Evolutionary conservation across 2,329 filamentous ascomycete genomes (phyloP), one percentile per base, ranked within the genome.

Genomic region (Pseudogymnoascus destructans): DNA sequence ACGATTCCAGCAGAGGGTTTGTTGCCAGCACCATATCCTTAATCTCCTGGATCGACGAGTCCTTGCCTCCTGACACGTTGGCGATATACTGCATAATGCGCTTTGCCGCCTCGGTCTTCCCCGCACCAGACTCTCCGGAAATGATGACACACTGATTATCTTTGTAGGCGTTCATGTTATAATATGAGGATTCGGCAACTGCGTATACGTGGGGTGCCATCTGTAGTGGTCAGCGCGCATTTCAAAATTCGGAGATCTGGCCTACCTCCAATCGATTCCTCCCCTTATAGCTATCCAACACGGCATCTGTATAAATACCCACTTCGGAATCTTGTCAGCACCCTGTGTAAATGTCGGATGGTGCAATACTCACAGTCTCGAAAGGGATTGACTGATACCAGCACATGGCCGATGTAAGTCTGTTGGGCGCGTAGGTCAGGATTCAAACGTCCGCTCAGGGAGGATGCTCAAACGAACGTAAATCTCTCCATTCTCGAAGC

Each of bases 141-240:
- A 98, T 98, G 73, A 98, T 98, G 65, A 98, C 92, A 75, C 93
- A 97, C 73, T 98, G 93, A 75, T 97, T 97, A 66, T 97, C 93
- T 69, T 89, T 89, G 78, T 98, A 98, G 52, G 91, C 92, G 73
- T 97, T 97, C 93, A 98, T 97, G 77, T 98, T 97, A 77, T 97
- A 97, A 77, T 98, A 98, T 58, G 91, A 74, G 6, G 92, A 87
- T 74, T 98, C 93, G 69, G 93, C 93, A 68, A 98, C 93, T 61
- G 90, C 92, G 71, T 96, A 98, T 65, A 98, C 93, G 73, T 98
- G 93, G 7, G 93, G 93, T 25, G 90, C 87, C 75, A 89, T 84
- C 75, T 67, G 67, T 58, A 21, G 17, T 17, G 40, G 21, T 64
- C 21, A 66, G 63, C 56, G 59, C 35, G 36, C 32, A 38, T 57